These are phyloP conservation scores for Backusella australiensis DNA, from an alignment of 192 early-diverging fungal species.

Conservation along the genomic window DNA sequence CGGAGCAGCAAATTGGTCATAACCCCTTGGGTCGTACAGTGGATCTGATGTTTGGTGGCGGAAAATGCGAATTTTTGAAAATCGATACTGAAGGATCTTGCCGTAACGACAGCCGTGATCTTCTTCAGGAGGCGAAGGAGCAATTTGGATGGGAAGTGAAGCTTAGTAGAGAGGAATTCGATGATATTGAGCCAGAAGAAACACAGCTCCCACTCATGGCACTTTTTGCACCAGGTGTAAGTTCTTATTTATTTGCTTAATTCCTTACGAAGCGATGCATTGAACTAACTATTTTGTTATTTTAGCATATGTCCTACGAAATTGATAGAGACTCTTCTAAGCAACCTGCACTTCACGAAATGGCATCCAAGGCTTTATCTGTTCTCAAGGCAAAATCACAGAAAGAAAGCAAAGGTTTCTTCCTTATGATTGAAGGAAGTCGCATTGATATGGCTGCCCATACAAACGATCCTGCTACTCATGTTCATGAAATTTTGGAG, in stretches of 20 bases:
- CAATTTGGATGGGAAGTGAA: conserved; percentile 19
- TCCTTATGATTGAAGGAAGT: conserved; percentile 62
- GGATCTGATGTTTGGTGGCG: conserved; percentile 57
- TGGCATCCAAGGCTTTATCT: conserved; percentile 44
- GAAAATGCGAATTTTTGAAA: conserved; percentile 47
- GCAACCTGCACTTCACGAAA: conserved; percentile 53
- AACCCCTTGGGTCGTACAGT: conserved; percentile 35
- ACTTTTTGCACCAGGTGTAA: conserved; percentile 40
- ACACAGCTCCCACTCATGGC: conserved; percentile 41
- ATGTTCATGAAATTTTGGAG: conserved; percentile 57
- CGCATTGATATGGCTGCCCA: conserved; percentile 61
- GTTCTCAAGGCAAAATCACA: conserved; percentile 26
- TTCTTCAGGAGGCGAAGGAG: conserved; percentile 32
- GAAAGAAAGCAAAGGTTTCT: conserved; percentile 41
- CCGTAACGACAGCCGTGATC: conserved; percentile 39
- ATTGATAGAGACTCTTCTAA: conserved; percentile 41
- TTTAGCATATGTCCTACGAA: conserved; percentile 49
- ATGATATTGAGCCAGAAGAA: conserved; percentile 11
- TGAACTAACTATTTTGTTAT: background rate
- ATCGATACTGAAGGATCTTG: conserved; percentile 32
- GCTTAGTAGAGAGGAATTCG: conserved; percentile 16
- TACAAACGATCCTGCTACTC: conserved; percentile 55
- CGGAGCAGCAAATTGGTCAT: conserved; percentile 46
- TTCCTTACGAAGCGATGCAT: background rate
- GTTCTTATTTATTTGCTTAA: background rate